Percentiles rank a stretch among this genome's conserved stretches.
Evolutionary conservation across 768 basidiomycete species (phyloP).

Genomic region (button mushroom (Agaricus bisporus)): DNA sequence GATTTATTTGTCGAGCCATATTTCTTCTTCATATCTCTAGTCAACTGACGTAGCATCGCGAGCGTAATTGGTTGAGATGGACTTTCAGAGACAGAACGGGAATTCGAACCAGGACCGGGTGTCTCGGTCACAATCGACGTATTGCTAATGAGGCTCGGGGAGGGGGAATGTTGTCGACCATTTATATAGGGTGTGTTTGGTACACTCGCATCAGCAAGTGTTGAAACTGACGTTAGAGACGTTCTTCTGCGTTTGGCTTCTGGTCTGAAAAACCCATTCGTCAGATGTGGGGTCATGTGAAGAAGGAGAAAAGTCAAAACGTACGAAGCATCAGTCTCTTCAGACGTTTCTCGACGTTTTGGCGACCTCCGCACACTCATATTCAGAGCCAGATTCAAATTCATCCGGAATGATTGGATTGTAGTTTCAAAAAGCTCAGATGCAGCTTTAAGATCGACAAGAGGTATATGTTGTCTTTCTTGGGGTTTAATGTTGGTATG

Average conservation of each 20-base stretch:
- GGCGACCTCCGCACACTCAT: constrained; percentile 37
- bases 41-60: constrained; percentile 60
- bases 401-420: constrained; percentile 27
- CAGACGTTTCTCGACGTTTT: constrained; percentile 40
- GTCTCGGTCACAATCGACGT: constrained; percentile 3
- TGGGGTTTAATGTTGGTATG: constrained; percentile 10
- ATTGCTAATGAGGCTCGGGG: constrained; percentile 9
- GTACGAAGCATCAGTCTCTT: constrained; percentile 36
- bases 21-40: constrained; percentile 46
- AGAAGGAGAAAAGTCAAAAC: constrained; percentile 10
- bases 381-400: constrained; percentile 32
- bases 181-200: constrained; percentile 11
- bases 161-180: constrained; percentile 7
- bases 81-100: constrained; percentile 36
- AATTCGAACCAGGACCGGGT: constrained; percentile 19
- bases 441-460: constrained; percentile 26
- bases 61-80: constrained; percentile 43
- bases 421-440: constrained; percentile 26
- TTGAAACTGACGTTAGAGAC: not conserved
- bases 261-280: constrained; percentile 1
- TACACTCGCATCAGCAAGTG: constrained; percentile 1
- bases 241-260: constrained; percentile 11
- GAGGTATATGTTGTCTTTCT: constrained; percentile 10
- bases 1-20: constrained; percentile 19
- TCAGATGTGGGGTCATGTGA: not conserved